Evolutionary conservation across 345 rosid genomes (phyloP).

Genomic region (Mangifera indica): DNA sequence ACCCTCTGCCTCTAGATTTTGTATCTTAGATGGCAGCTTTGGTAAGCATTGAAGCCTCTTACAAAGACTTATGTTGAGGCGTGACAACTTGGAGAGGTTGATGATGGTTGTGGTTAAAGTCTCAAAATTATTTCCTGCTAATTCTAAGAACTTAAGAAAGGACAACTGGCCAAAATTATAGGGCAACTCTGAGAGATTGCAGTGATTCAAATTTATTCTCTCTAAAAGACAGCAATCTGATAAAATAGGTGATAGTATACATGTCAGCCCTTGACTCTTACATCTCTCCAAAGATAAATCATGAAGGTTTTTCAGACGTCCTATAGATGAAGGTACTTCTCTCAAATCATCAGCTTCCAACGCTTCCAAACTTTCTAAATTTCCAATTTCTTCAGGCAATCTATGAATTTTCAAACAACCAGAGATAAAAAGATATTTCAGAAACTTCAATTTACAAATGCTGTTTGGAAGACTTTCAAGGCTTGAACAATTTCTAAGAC

Average conservation of each 20-base stretch:
- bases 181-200: neutral
- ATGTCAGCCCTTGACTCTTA: neutral
- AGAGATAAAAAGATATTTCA: no score
- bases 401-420: neutral
- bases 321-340: neutral
- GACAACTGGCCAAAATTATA: neutral
- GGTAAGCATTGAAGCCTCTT: neutral
- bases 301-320: neutral
- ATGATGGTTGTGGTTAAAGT: slow-evolving; percentile 14
- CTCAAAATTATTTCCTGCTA: neutral
- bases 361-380: neutral
- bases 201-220: neutral
- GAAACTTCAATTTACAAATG: neutral
- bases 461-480: slow-evolving; percentile 26
- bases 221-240: neutral
- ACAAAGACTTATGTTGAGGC: neutral
- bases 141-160: neutral
- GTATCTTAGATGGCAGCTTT: slow-evolving; percentile 6
- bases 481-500: no score
- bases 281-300: neutral
- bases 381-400: no score
- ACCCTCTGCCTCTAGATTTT: neutral
- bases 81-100: neutral
- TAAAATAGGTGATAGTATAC: neutral
- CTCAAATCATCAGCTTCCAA: neutral